Conservation (phyloP, 192 early-diverging fungal species). For the Linnemannia schmuckeri region DNA sequence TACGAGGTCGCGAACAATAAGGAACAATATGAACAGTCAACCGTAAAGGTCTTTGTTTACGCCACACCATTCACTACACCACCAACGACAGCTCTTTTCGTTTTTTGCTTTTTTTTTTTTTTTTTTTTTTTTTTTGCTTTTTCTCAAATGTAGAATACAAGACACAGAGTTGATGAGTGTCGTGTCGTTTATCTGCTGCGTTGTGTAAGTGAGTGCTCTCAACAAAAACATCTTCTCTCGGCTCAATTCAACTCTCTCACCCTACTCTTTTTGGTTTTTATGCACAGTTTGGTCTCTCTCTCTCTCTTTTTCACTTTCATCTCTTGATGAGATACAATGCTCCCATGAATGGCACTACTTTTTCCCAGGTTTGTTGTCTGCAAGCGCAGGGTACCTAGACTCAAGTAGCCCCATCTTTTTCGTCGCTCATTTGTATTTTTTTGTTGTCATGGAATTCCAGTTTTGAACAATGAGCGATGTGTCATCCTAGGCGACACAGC, state of each 20-base stretch:
- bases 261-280: neutral
- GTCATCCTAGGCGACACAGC: too few relatives aligned
- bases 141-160: neutral
- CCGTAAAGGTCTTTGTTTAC: neutral
- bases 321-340: neutral
- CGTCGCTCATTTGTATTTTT: too few relatives aligned
- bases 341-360: slow-evolving; percentile 3
- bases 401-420: neutral
- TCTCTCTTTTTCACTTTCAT: neutral
- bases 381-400: neutral
- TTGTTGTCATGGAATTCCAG: too few relatives aligned
- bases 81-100: neutral
- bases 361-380: slow-evolving; percentile 1
- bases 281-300: neutral
- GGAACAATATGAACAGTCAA: neutral
- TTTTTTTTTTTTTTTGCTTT: too few relatives aligned
- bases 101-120: too few relatives aligned
- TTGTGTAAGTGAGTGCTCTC: neutral
- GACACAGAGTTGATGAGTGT: neutral
- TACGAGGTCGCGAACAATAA: neutral
- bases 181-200: neutral
- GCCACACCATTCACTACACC: neutral
- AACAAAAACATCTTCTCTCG: neutral
- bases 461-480: too few relatives aligned
- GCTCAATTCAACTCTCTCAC: neutral